Evolutionary conservation across 2,329 filamentous ascomycete species (phyloP), one percentile per base, ranked within the genome.

Genomic region (Lecanoromycetidae sp.): DNA sequence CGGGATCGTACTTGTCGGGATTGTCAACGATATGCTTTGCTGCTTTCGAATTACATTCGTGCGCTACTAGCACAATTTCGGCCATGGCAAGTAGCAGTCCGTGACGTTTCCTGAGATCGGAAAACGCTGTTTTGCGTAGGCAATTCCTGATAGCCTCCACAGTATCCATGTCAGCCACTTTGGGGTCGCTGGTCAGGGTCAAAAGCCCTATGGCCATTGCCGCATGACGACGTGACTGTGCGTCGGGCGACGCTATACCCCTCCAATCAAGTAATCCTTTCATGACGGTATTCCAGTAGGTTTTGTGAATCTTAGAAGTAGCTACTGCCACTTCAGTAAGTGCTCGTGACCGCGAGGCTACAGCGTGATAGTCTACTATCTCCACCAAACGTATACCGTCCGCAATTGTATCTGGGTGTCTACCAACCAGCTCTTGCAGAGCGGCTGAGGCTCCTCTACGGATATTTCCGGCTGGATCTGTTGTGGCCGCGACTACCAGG

Each of bases 381-480:
- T 96, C 91, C 0, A 96, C 87, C 2, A 96, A 72, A 34, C 78
- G 66, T 48, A 98, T 96, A 0, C 90, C 91, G 57, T 87, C 71
- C 13, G 75, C 70, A 27, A 96, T 78, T 0, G 77, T 87, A 57
- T 95, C 82, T 0, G 91, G 90, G 64, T 98, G 90, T 8, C 91
- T 79, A 9, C 91, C 91, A 50, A 96, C 83, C 12, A 98, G 72
- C 61, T 98, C 91, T 60, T 98, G 91, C 30, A 98, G 68, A 2
- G 91, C 91, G 35, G 91, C 91, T 22, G 91, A 96, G 25, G 90
- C 82, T 3, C 90, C 91, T 55, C 91, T 78, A 44, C 91, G 76
- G 56, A 98, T 94, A 56, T 98, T 98, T 3, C 91, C 91, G 9
- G 86, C 82, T 1, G 90, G 82, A 59, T 98, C 91, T 5, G 95